Evolutionary conservation across 441 rosid genomes (phyloP).

Genomic region (Pelargonium fulgidum): DNA sequence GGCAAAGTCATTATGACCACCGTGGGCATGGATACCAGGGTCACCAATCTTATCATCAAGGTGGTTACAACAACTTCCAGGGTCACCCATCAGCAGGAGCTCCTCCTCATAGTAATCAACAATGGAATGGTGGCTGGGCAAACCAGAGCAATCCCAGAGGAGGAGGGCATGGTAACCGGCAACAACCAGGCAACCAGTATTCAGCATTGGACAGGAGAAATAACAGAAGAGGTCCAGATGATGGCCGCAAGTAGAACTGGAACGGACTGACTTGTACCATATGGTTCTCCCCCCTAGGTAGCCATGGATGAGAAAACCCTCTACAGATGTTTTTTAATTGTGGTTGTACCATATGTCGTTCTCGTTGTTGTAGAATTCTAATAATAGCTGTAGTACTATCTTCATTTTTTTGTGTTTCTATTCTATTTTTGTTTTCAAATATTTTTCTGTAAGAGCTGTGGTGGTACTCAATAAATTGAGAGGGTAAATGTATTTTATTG

Average conservation of each 20-base stretch:
- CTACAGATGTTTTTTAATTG: no score
- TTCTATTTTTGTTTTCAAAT: no score
- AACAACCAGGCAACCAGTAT: conserved; percentile 33
- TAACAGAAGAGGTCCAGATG: conserved; percentile 20
- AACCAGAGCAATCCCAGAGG: conserved; percentile 27
- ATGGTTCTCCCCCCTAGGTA: neutral
- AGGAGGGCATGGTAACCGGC: conserved; percentile 30
- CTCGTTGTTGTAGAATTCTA: no score
- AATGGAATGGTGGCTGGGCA: conserved; percentile 30
- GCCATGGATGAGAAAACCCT: no score
- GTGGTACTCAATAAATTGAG: no score
- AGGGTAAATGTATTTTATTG: no score
- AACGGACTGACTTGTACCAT: neutral
- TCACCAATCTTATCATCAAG: conserved; percentile 19
- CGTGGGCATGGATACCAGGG: conserved; percentile 13
- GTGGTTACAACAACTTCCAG: conserved; percentile 27
- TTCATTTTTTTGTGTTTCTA: no score
- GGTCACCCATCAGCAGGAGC: conserved; percentile 32
- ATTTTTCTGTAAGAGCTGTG: no score
- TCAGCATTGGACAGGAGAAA: conserved; percentile 32
- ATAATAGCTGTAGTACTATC: no score
- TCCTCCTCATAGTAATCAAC: conserved; percentile 21
- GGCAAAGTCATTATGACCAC: conserved; percentile 20
- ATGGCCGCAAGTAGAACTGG: conserved; percentile 14
- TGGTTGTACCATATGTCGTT: no score